A percentile compares a stretch with the other conserved stretches of the same genome.
phyloP scores from a whole-genome alignment of 1,284 basidiomycete genomes.

The Filobasidium uniguttulatum region DNA sequence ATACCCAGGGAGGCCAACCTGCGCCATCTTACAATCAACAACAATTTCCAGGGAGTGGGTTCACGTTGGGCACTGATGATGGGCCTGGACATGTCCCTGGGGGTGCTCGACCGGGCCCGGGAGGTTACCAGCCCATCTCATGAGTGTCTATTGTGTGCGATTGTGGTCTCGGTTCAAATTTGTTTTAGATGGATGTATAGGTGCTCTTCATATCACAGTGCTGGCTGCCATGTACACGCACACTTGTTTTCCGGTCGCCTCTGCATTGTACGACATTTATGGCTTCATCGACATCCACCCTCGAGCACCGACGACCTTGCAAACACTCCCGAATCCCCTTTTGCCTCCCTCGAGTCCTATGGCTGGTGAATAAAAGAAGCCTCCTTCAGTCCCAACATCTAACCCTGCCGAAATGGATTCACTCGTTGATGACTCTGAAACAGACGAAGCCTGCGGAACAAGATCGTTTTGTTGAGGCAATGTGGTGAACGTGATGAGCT shows the following conservation, averaged over 20 bases:
- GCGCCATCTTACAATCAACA: not conserved
- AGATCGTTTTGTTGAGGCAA: conserved; percentile 8
- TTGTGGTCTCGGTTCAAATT: not conserved
- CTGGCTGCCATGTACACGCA: too few relatives aligned
- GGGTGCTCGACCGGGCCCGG: conserved; percentile 3
- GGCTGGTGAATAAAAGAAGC: conserved; percentile 7
- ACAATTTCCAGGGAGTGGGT: conserved; percentile 8
- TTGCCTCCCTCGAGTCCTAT: not conserved
- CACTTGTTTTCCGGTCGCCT: too few relatives aligned
- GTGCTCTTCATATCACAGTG: too few relatives aligned
- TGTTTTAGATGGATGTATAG: too few relatives aligned
- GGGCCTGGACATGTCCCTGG: conserved; percentile 5
- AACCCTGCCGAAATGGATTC: not conserved
- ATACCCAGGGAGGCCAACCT: not conserved
- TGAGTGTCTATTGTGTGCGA: not conserved
- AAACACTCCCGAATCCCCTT: conserved; percentile 6
- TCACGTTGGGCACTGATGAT: conserved; percentile 9
- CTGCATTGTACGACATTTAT: too few relatives aligned
- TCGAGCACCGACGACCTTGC: conserved; percentile 7
- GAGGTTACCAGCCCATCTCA: conserved; percentile 8
- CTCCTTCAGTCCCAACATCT: conserved; percentile 10
- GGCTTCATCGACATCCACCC: not conserved
- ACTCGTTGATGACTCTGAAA: not conserved
- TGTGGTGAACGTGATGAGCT: conserved; percentile 9
- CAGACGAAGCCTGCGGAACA: not conserved